Percentiles rank a stretch among this genome's conserved stretches.
phyloP scores from a whole-genome alignment of 192 early-diverging fungal species.

The Phycomyces nitens region DNA sequence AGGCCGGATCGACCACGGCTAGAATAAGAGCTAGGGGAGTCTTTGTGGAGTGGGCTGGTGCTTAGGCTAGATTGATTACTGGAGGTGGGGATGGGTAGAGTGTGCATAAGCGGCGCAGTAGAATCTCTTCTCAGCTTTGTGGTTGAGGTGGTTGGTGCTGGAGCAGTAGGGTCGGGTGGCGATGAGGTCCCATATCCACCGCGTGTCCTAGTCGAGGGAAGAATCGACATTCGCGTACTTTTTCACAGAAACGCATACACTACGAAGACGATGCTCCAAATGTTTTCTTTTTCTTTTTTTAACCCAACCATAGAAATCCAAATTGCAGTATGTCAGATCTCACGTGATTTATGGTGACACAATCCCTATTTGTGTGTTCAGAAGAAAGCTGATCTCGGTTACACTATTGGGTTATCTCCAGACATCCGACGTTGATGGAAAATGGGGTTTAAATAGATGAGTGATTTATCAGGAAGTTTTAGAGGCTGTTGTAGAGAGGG shows the following conservation, averaged over 20 bases:
- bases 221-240: conserved; percentile 27
- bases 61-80: neutral
- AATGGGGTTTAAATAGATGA: no score
- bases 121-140: conserved; percentile 28
- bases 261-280: neutral
- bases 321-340: neutral
- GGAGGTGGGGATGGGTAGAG: conserved; percentile 13
- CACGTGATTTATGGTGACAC: no score
- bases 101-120: conserved; percentile 33
- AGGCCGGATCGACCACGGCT: neutral
- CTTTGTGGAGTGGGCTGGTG: neutral
- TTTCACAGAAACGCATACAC: conserved; percentile 8
- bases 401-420: no score
- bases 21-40: neutral
- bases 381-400: no score
- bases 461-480: no score
- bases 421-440: no score
- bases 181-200: conserved; percentile 25
- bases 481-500: no score
- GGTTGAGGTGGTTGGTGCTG: neutral
- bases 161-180: neutral
- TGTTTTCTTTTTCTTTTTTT: neutral
- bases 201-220: conserved; percentile 26
- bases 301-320: neutral
- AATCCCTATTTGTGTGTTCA: no score